Evolutionary conservation across 805 yeast species (phyloP), one percentile per base, ranked within the genome.

Genomic region (Lachancea quebecensis): DNA sequence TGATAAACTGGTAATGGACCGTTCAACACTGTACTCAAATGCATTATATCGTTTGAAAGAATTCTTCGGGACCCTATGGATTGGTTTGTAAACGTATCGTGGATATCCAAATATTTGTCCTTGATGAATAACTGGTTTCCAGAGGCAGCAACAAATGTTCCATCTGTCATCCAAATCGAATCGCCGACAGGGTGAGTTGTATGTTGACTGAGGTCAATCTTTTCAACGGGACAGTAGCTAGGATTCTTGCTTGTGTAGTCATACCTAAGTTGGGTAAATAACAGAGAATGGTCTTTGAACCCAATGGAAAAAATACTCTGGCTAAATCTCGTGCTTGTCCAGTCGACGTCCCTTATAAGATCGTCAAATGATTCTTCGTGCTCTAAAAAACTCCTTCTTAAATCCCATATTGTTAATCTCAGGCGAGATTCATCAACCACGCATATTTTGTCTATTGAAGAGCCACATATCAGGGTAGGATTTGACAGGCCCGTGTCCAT

Each of bases 1-100:
- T 91, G 97, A 54, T 86, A 90, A 0, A 88, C 66, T 0, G 97
- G 96, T 12, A 91, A 62, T 0, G 95, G 93, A 29, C 97, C 97
- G 65, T 90, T 90, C 45, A 90, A 66, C 4, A 89, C 81, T 12
- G 86, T 69, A 41, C 83, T 85, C 46, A 90, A 70, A 53, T 82
- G 84, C 48, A 85, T 74, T 2, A 90, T 74, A 57, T 64, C 71
- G 56, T 71, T 71, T 1, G 72, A 67, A 10, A 79, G 69, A 35
- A 80, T 79, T 47, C 71, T 75, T 48, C 81, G 68, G 0, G 85
- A 70, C 0, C 84, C 83, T 39, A 82, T 71, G 1, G 82, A 75
- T 45, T 69, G 66, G 29, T 70, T 67, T 2, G 83, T 75, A 39
- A 75, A 67, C 12, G 66, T 66, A 56, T 81, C 85, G 14, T 66